These are phyloP conservation scores for Barnettozyma populi DNA, from an alignment of 805 yeast genomes.

Conservation along the genomic window DNA sequence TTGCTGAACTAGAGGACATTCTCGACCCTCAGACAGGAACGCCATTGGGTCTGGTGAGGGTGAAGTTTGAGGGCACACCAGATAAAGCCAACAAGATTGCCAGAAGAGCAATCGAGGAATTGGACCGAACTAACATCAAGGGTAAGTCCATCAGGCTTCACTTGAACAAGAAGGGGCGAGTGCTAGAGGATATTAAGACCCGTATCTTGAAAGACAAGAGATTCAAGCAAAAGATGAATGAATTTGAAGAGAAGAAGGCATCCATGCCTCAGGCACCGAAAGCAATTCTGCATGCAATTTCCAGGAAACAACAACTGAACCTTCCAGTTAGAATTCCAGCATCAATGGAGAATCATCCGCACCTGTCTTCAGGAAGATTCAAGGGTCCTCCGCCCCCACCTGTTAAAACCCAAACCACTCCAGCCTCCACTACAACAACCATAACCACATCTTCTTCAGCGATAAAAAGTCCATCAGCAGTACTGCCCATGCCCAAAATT, in stretches of 20 bases:
- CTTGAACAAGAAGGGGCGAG: slow-evolving; percentile 35
- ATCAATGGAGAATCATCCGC: neutral
- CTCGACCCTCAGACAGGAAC: slow-evolving; percentile 73
- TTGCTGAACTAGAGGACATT: slow-evolving; percentile 52
- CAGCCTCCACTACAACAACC: neutral
- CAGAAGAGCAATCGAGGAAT: slow-evolving; percentile 35
- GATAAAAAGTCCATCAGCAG: neutral
- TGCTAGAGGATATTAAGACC: slow-evolving; percentile 27
- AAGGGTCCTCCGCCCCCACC: slow-evolving; percentile 1
- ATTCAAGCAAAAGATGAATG: slow-evolving; percentile 14
- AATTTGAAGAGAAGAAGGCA: slow-evolving; percentile 23
- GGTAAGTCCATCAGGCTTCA: slow-evolving; percentile 50
- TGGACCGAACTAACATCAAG: slow-evolving; percentile 41
- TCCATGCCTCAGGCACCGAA: slow-evolving; percentile 24
- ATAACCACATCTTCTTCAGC: neutral
- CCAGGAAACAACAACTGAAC: slow-evolving; percentile 2
- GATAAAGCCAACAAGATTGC: slow-evolving; percentile 46
- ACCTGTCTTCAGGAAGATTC: neutral
- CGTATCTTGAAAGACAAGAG: slow-evolving; percentile 7
- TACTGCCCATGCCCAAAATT: slow-evolving; percentile 10
- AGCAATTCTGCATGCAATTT: slow-evolving; percentile 16
- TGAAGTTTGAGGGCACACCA: slow-evolving; percentile 52
- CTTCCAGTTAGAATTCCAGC: neutral
- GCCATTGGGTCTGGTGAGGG: slow-evolving; percentile 66
- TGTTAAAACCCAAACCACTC: neutral